Base-by-base conservation (phyloP, 2,329 filamentous ascomycete species). In the Passalora sequoiae region DNA sequence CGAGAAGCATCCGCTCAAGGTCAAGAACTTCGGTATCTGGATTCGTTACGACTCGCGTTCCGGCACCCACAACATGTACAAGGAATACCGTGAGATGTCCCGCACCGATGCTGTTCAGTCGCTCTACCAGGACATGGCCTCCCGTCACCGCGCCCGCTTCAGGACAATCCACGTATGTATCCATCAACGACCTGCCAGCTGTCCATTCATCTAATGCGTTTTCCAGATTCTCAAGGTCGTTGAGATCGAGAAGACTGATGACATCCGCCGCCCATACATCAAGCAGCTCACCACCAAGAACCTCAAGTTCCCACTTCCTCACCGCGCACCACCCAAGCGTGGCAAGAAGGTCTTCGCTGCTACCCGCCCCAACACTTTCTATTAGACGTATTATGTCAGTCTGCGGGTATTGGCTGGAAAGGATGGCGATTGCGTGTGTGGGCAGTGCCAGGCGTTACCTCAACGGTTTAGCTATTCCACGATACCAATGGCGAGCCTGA, bases 1-100 rank as follows among this genome's bases (percentile, higher is more conserved):
- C 76, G 92, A 98, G 89, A 97, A 97, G 85, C 89, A 88, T 74
- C 92, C 92, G 66, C 79, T 89, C 69, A 96, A 95, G 81, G 89
- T 98, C 82, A 98, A 98, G 89, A 98, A 96, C 86, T 97, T 98
- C 72, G 92, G 92, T 73, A 84, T 98, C 83, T 98, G 94, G 94
- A 84, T 98, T 77, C 89, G 94, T 71, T 98, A 98, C 80, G 91
- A 98, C 78, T 98, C 94, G 55, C 91, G 92, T 75, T 97, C 92
- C 66, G 92, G 92, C 66, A 98, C 92, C 66, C 92, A 98, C 89
- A 98, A 98, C 86, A 98, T 98, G 92, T 98, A 98, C 88, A 97
- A 97, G 84, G 92, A 98, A 84, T 97, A 96, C 86, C 87, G 92
- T 71, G 92, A 97, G 81, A 86, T 97, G 81, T 91, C 86, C 70